Evolutionary conservation across 257 asterid genomes (phyloP), one percentile per base, ranked within the genome.

Genomic region (Nicotiana noctiflora): DNA sequence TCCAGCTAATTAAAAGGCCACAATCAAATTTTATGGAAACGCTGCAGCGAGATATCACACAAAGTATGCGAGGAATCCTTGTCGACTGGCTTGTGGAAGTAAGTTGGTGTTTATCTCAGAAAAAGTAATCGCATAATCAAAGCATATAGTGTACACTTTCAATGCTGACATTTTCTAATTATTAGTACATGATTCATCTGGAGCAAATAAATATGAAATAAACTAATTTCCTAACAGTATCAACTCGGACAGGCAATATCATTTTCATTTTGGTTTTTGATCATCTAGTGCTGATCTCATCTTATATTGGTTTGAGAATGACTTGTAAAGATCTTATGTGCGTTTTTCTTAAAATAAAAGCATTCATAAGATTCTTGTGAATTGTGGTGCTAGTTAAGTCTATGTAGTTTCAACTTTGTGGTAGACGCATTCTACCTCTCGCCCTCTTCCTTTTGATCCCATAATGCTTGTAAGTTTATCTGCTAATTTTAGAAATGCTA

Each of bases 1-100:
- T 76, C 75, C 89, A 92, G 95, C 81, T 90, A 82, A 90, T 84
- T 53, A 84, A 89, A 56, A 90, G 91, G 84, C 93, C 95, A 46
- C 46, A 72, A 17, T 81, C 82, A 76, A 84, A 84, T 85, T 95
- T 92, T 82, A 95, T 93, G 95, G 94, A 95, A 88, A 89, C 77
- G 81, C 34, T 89, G 84, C 99, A 95, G 88, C 84, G 34, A 18
- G 98, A 95, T 83, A 88, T 95, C 83, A 89, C 89, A 37, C 88
- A 77, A 52, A 84, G 88, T 76, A 95, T 93, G 98, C 88, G 99
- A 62, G 89, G 90, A 44, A 93, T 92, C 83, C 89, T 95, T 86
- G 85, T 95, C 21, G 97, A 95, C 83, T 95, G 99, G 99, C 97
- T 95, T 82, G 97, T 93, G 78, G 97, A 92, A 95, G 99, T 95